Percentiles rank a stretch among this genome's conserved stretches.
Evolutionary conservation across 192 early-diverging fungal genomes (phyloP).

Genomic region (Backusella tarrabulga): DNA sequence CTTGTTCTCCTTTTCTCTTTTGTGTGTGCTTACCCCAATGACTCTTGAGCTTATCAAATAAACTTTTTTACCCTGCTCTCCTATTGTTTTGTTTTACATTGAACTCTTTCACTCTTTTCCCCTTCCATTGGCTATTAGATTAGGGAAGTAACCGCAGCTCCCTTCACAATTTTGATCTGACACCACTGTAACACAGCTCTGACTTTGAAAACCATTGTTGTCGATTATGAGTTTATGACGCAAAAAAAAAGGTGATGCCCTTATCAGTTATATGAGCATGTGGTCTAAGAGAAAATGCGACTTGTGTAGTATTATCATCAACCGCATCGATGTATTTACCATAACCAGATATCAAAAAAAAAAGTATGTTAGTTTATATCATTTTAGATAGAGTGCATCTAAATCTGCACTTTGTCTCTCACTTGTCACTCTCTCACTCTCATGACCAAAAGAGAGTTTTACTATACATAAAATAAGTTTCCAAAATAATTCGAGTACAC

Average conservation of each 20-base stretch:
- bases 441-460: background rate
- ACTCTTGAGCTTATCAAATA: conserved; percentile 7
- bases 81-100: background rate
- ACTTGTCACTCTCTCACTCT: background rate
- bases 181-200: background rate
- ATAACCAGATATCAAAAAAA: too few relatives aligned
- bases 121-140: background rate
- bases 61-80: background rate
- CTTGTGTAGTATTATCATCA: too few relatives aligned
- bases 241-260: background rate
- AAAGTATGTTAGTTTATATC: background rate
- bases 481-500: background rate
- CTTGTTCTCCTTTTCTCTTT: background rate
- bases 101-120: background rate
- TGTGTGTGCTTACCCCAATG: background rate
- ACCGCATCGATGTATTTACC: too few relatives aligned
- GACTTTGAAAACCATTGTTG: background rate
- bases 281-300: too few relatives aligned
- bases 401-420: background rate
- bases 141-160: conserved; percentile 1
- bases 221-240: background rate
- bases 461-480: conserved; percentile 1
- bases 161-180: background rate
- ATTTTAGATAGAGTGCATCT: background rate
- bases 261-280: background rate